Conservation (phyloP, 176 grass and related monocot species). For the Saccharum officinarum region DNA sequence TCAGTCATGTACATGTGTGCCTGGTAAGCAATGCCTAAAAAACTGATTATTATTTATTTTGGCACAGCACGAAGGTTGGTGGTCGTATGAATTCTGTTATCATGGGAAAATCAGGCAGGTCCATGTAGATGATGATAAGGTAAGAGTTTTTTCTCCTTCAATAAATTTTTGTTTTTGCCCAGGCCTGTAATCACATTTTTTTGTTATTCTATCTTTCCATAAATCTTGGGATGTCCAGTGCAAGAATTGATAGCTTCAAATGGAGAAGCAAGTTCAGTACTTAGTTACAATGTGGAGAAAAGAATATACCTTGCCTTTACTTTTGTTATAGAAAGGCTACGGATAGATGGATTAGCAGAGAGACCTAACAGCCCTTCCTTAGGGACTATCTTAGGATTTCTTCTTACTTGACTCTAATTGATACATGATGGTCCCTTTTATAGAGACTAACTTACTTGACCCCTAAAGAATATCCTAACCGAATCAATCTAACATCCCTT, state of each 20-base stretch:
- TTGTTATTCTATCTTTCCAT: slow-evolving; percentile 9
- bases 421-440: too few relatives aligned
- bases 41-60: slow-evolving; percentile 13
- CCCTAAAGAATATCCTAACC: too few relatives aligned
- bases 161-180: not conserved
- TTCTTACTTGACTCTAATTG: too few relatives aligned
- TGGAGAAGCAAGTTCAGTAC: slow-evolving; percentile 10
- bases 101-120: slow-evolving; percentile 73
- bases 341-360: too few relatives aligned
- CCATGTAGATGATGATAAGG: slow-evolving; percentile 76
- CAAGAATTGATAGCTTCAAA: slow-evolving; percentile 21
- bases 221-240: not conserved
- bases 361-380: too few relatives aligned
- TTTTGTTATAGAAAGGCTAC: too few relatives aligned
- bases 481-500: too few relatives aligned
- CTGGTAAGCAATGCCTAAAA: not conserved
- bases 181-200: not conserved
- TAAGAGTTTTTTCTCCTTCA: slow-evolving; percentile 23
- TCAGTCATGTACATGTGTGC: not conserved
- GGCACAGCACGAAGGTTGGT: slow-evolving; percentile 81
- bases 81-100: slow-evolving; percentile 97
- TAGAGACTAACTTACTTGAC: too few relatives aligned
- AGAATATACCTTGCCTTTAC: not conserved
- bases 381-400: too few relatives aligned
- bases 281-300: not conserved